Percentiles rank a stretch among this genome's conserved stretches.
These are phyloP conservation scores for Tylopilus plumbeoviolaceoides DNA, from an alignment of 768 basidiomycete species.

Conservation along the genomic window DNA sequence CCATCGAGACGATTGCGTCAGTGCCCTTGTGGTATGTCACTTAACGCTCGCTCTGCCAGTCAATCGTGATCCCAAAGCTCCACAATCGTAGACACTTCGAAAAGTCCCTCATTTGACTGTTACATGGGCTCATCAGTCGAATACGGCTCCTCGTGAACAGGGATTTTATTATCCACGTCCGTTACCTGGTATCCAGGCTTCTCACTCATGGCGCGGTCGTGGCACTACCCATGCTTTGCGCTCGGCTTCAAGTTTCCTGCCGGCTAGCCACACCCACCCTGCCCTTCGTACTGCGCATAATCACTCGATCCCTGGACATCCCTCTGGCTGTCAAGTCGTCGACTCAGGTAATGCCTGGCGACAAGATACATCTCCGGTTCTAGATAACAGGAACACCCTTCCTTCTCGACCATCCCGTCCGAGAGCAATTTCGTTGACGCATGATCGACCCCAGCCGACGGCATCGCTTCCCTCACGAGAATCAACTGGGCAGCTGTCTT, in stretches of 20 bases:
- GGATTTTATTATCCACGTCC: constrained; percentile 14
- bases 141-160: constrained; percentile 12
- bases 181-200: constrained; percentile 2
- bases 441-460: constrained; percentile 19
- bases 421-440: constrained; percentile 29
- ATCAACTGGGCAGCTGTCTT: constrained; percentile 28
- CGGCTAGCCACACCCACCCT: constrained; percentile 16
- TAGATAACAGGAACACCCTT: constrained; percentile 1
- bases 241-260: constrained; percentile 13
- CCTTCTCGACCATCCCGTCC: constrained; percentile 18
- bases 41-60: not conserved
- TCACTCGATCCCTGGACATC: not conserved
- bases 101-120: constrained; percentile 67
- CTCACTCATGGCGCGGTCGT: constrained; percentile 22
- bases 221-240: constrained; percentile 3
- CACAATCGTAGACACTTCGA: constrained; percentile 54
- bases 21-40: constrained; percentile 60
- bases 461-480: constrained; percentile 22
- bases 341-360: constrained; percentile 13
- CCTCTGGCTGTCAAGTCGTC: not conserved
- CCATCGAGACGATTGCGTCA: constrained; percentile 70
- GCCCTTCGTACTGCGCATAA: constrained; percentile 5
- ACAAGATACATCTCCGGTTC: constrained; percentile 1
- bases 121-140: constrained; percentile 74
- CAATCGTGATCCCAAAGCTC: constrained; percentile 1